Conservation (phyloP, 371 early-diverging fungal genomes). For the Saksenaea oblongispora region DNA sequence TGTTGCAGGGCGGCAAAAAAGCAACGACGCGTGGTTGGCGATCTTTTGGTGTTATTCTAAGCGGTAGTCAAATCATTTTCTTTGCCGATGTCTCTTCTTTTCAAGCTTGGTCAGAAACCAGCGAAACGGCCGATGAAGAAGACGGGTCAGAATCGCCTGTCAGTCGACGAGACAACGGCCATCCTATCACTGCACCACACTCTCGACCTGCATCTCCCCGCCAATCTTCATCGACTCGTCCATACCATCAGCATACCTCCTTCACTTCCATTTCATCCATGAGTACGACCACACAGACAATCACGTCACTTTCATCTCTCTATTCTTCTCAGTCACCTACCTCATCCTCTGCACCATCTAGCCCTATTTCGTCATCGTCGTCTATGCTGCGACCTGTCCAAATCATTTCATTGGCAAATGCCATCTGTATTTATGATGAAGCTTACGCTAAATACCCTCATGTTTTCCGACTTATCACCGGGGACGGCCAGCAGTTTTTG, state of each 20-base stretch:
- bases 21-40: conserved; percentile 75
- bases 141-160: conserved; percentile 12
- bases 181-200: neutral
- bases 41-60: conserved; percentile 72
- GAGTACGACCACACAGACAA: neutral
- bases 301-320: conserved; percentile 18
- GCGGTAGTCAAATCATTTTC: conserved; percentile 77
- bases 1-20: conserved; percentile 66
- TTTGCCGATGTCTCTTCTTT: conserved; percentile 58
- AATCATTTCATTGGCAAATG: conserved; percentile 66
- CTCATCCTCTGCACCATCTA: conserved; percentile 11
- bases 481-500: conserved; percentile 72
- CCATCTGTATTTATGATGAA: conserved; percentile 72
- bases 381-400: conserved; percentile 40
- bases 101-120: conserved; percentile 38
- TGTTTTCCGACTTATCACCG: conserved; percentile 73
- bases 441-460: conserved; percentile 73
- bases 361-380: conserved; percentile 2
- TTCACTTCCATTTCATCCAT: conserved; percentile 15
- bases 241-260: neutral
- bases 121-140: conserved; percentile 17
- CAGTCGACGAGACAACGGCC: conserved; percentile 1
- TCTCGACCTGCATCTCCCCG: neutral
- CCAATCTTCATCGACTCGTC: neutral
- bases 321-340: conserved; percentile 17